Conservation (phyloP, 176 grass and related monocot genomes). For the Rhynchospora pubera region DNA sequence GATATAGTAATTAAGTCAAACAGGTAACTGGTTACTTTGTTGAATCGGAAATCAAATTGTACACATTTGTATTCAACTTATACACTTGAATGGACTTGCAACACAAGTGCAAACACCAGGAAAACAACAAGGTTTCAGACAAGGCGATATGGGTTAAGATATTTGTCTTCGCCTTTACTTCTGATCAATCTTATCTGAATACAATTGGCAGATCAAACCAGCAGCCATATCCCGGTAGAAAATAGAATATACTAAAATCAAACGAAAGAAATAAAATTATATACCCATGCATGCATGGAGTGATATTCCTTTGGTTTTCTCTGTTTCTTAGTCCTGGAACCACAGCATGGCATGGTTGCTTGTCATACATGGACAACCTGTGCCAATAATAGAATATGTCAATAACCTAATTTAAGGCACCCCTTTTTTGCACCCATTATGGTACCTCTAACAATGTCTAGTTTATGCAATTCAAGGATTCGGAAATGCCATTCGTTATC, state of each 20-base stretch:
- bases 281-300: constrained; percentile 15
- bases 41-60: neutral
- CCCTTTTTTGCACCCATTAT: no score
- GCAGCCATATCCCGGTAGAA: neutral
- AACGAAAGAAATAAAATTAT: neutral
- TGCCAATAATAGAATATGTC: neutral
- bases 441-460: no score
- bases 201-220: constrained; percentile 17
- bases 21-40: neutral
- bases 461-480: no score
- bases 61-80: neutral
- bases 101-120: neutral
- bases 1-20: neutral
- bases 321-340: constrained; percentile 14
- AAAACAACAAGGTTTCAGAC: constrained; percentile 2
- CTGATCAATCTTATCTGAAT: constrained; percentile 17
- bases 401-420: no score
- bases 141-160: neutral
- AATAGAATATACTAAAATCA: constrained; percentile 9
- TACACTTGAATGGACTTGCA: neutral
- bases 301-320: constrained; percentile 17
- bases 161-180: neutral
- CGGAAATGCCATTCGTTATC: no score
- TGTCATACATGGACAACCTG: constrained; percentile 17
- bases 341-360: constrained; percentile 7